Evolutionary conservation across 2,329 filamentous ascomycete genomes (phyloP).

Genomic region (Colletotrichum paranaense): DNA sequence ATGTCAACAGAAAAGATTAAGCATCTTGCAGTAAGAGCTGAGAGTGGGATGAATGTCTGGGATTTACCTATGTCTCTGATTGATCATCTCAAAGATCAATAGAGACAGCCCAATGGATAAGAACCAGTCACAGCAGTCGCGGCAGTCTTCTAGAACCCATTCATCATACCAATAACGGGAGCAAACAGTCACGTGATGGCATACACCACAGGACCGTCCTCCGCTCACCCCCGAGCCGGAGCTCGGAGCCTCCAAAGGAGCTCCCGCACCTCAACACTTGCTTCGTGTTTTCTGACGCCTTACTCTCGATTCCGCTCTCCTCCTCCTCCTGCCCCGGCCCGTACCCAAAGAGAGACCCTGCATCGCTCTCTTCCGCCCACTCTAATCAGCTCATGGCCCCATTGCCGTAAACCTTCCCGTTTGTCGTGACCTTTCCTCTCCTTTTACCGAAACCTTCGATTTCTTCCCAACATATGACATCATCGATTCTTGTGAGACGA

Average conservation of each 20-base stretch:
- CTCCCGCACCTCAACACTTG: not conserved
- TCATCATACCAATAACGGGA: not conserved
- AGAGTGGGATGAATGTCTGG: no score
- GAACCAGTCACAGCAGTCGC: no score
- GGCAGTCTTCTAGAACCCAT: no score
- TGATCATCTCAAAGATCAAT: no score
- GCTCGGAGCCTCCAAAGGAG: not conserved
- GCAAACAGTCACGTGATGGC: not conserved
- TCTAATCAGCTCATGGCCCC: not conserved
- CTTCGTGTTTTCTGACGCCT: slow-evolving; percentile 22
- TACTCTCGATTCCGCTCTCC: not conserved
- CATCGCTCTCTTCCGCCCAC: not conserved
- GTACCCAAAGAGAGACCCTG: not conserved
- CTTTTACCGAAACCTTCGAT: not conserved
- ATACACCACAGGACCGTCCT: not conserved
- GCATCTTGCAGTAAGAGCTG: no score
- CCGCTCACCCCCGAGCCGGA: not conserved
- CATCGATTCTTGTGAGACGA: not conserved
- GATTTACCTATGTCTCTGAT: no score
- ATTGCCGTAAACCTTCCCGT: not conserved
- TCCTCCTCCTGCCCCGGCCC: not conserved
- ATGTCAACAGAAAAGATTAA: no score
- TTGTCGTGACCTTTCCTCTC: not conserved
- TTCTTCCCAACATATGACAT: not conserved
- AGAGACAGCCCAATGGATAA: no score